These are phyloP conservation scores for Platanus orientalis DNA, from an alignment of 164 flowering plant genomes.

Conservation along the genomic window DNA sequence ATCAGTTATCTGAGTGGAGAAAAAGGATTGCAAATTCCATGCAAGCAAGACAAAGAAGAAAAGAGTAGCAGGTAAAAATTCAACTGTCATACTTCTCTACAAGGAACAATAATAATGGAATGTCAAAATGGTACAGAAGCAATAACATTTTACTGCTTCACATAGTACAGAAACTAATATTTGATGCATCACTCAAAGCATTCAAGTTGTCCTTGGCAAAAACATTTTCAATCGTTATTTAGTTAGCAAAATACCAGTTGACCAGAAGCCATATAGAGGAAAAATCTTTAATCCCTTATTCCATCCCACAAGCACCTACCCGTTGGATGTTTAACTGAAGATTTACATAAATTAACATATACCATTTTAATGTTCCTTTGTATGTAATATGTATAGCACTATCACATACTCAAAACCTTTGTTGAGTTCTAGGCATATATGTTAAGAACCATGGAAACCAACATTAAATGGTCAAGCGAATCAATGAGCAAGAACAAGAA, in stretches of 20 bases:
- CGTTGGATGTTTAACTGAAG: too few species aligned
- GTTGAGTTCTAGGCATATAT: background rate
- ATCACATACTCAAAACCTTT: background rate
- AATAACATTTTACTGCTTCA: background rate
- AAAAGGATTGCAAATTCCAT: conserved; percentile 9
- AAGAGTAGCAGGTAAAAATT: background rate
- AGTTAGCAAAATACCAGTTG: background rate
- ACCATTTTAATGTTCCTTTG: background rate
- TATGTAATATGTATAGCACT: background rate
- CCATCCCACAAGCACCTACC: background rate
- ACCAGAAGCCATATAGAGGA: too few species aligned
- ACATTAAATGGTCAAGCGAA: too few species aligned
- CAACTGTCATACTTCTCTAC: background rate
- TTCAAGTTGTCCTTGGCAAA: background rate
- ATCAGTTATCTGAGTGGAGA: conserved; percentile 74
- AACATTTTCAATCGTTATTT: background rate
- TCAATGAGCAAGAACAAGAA: too few species aligned
- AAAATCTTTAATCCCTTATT: background rate
- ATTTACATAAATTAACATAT: background rate
- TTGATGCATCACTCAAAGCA: background rate
- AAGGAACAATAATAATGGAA: background rate
- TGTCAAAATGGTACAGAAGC: background rate
- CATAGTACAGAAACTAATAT: background rate
- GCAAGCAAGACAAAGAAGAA: background rate
- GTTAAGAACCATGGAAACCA: too few species aligned